Conservation (phyloP, 306 rosid species). For the Lablab purpureus region DNA sequence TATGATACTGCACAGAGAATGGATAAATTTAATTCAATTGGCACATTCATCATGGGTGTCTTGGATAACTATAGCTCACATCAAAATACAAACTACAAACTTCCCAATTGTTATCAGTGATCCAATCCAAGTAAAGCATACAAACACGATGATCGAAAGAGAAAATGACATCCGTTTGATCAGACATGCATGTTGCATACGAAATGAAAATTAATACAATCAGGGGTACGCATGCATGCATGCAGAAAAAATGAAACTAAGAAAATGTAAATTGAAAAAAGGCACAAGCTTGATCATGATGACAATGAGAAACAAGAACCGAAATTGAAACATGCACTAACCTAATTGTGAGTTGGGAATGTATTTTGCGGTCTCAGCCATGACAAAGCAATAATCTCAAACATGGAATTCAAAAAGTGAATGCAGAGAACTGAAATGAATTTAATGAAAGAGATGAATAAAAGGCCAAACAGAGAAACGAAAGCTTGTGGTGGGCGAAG, state of each 20-base stretch:
- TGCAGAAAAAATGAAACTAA: slow-evolving; percentile 3
- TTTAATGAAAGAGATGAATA: neutral
- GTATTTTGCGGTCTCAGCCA: slow-evolving; percentile 59
- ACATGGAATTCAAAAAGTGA: slow-evolving; percentile 1
- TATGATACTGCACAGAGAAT: neutral
- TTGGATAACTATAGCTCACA: neutral
- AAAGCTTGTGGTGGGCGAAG: neutral
- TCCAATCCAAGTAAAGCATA: slow-evolving; percentile 13
- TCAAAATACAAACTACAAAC: neutral
- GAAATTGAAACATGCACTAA: slow-evolving; percentile 19
- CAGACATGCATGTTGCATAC: neutral
- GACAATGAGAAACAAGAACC: neutral
- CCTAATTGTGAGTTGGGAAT: slow-evolving; percentile 60
- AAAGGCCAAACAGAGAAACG: slow-evolving; percentile 11
- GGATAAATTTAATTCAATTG: neutral
- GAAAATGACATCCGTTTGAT: neutral
- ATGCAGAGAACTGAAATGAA: neutral
- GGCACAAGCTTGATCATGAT: neutral
- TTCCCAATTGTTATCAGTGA: neutral
- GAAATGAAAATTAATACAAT: neutral
- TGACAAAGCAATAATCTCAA: slow-evolving; percentile 39
- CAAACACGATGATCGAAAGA: neutral
- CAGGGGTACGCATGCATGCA: slow-evolving; percentile 21
- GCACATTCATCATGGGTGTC: neutral
- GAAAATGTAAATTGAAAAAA: slow-evolving; percentile 2